Evolutionary conservation across 2,329 filamentous ascomycete species (phyloP).

Genomic region (Macrophomina tecta): DNA sequence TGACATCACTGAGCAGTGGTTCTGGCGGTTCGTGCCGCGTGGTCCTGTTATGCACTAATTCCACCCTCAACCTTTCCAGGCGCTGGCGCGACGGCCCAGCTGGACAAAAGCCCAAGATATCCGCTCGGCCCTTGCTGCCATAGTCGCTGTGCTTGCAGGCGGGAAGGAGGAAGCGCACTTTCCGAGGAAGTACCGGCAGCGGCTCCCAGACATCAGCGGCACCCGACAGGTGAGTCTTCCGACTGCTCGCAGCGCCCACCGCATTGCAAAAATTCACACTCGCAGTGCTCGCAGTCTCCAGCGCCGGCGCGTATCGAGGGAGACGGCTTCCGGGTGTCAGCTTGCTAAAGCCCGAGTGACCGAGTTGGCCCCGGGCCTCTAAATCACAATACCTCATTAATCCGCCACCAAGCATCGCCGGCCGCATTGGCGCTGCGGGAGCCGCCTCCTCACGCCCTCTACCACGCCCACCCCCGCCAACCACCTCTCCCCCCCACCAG

Average conservation of each 20-base stretch:
- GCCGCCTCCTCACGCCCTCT: constrained; percentile 15
- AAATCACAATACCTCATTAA: constrained; percentile 28
- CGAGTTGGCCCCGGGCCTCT: neutral
- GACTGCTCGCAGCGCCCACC: constrained; percentile 14
- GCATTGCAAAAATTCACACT: neutral
- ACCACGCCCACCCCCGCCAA: neutral
- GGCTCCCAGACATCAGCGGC: neutral
- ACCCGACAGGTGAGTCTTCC: neutral
- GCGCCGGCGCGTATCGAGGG: neutral
- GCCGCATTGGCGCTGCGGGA: constrained; percentile 27
- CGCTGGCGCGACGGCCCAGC: too few species aligned
- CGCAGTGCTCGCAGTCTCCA: neutral
- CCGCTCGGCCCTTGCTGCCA: neutral
- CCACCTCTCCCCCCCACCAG: neutral
- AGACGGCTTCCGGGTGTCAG: neutral
- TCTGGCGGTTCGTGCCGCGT: constrained; percentile 1
- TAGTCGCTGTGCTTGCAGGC: neutral
- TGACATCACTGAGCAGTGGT: constrained; percentile 6
- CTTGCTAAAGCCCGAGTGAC: neutral
- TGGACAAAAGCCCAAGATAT: neutral
- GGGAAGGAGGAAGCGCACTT: neutral
- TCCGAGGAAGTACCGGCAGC: neutral
- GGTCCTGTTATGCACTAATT: neutral
- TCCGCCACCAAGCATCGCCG: constrained; percentile 26
- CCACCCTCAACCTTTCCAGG: neutral